These are phyloP conservation scores for Coemansia sp. DNA, from an alignment of 192 early-diverging fungal genomes.

Conservation along the genomic window DNA sequence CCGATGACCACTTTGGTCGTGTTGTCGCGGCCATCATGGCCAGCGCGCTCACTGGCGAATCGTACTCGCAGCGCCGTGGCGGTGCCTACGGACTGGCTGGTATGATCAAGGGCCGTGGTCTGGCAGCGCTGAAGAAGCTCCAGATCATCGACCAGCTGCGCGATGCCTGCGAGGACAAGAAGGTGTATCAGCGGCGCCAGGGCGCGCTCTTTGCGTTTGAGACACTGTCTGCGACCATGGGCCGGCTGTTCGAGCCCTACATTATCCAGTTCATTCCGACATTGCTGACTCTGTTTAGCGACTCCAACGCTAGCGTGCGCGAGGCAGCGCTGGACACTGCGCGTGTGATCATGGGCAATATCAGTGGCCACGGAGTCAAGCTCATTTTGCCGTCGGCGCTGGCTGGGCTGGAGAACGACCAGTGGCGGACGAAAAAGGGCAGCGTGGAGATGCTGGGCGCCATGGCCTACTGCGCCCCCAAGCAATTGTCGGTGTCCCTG, in stretches of 20 bases:
- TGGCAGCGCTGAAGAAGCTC: slow-evolving; percentile 85
- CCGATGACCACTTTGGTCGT: slow-evolving; percentile 59
- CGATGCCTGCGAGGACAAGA: slow-evolving; percentile 65
- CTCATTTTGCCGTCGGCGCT: slow-evolving; percentile 90
- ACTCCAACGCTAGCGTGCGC: slow-evolving; percentile 81
- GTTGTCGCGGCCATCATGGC: slow-evolving; percentile 72
- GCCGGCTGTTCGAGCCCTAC: slow-evolving; percentile 96
- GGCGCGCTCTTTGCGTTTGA: slow-evolving; percentile 96
- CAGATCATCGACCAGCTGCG: slow-evolving; percentile 81
- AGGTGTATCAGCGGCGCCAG: slow-evolving; percentile 78
- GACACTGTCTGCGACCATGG: slow-evolving; percentile 81
- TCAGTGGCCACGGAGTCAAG: slow-evolving; percentile 96
- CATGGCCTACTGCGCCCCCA: slow-evolving; percentile 96
- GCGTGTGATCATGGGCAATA: slow-evolving; percentile 91
- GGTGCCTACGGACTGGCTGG: slow-evolving; percentile 97
- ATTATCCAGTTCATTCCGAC: slow-evolving; percentile 92
- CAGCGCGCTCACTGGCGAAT: slow-evolving; percentile 69
- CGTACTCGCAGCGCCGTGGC: slow-evolving; percentile 89
- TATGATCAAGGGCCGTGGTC: slow-evolving; percentile 88
- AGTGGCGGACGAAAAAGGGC: slow-evolving; percentile 98
- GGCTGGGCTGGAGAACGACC: slow-evolving; percentile 83
- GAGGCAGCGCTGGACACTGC: slow-evolving; percentile 89
- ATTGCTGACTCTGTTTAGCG: slow-evolving; percentile 87
- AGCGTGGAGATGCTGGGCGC: slow-evolving; percentile 91
- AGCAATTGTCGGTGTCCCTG: slow-evolving; percentile 88